A percentile compares a stretch with the other conserved stretches of the same genome.
phyloP scores from a whole-genome alignment of 2,329 filamentous ascomycete genomes.

The Sarocladium oryzae region DNA sequence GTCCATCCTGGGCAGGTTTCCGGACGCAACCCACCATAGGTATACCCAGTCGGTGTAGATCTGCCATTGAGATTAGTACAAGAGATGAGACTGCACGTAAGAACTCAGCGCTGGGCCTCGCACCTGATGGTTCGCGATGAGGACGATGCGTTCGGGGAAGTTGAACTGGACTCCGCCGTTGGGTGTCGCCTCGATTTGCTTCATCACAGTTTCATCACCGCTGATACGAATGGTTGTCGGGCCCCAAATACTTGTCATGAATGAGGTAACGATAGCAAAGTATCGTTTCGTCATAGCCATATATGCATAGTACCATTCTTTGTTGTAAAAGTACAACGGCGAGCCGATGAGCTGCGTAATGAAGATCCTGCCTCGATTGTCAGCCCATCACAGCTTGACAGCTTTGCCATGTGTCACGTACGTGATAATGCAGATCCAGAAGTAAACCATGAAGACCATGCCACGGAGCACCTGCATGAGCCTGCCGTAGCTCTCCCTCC shows the following conservation, averaged over 20 bases:
- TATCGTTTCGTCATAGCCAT: conserved; percentile 83
- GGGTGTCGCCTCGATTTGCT: conserved; percentile 61
- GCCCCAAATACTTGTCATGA: conserved; percentile 82
- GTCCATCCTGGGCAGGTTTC: conserved; percentile 66
- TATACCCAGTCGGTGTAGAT: conserved; percentile 92
- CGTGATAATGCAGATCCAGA: conserved; percentile 41
- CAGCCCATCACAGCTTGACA: conserved; percentile 2
- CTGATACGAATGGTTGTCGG: conserved; percentile 77
- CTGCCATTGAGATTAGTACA: conserved; percentile 22
- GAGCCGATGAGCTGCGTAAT: conserved; percentile 69
- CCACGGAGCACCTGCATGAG: conserved; percentile 46
- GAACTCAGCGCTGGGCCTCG: neutral
- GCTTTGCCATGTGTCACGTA: conserved; percentile 25
- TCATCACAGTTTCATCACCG: conserved; percentile 72
- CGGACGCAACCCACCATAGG: conserved; percentile 91
- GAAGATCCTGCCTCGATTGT: conserved; percentile 44
- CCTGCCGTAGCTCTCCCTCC: conserved; percentile 45
- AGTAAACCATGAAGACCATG: conserved; percentile 45
- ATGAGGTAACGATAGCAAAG: conserved; percentile 71
- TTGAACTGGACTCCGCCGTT: conserved; percentile 71
- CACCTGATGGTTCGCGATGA: conserved; percentile 84
- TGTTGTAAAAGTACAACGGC: conserved; percentile 69
- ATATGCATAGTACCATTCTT: conserved; percentile 74
- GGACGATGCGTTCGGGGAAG: conserved; percentile 73
- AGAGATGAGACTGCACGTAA: neutral